Conservation (phyloP, 1,139 yeast genomes). For the Blastobotrys petasosporus region DNA sequence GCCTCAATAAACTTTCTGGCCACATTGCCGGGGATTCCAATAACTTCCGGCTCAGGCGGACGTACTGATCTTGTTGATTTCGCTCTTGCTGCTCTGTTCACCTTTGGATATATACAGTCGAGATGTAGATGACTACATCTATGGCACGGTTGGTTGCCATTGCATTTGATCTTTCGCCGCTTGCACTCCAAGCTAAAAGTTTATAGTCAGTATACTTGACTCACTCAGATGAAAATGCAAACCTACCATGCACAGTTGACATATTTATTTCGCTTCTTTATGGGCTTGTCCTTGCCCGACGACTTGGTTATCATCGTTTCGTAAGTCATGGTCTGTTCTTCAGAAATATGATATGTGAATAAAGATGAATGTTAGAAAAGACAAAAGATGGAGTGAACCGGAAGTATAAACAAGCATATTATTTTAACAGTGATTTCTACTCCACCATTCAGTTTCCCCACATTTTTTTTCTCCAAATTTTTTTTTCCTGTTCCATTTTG, state of each 20-base stretch:
- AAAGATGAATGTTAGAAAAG: too few relatives aligned
- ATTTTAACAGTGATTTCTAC: too few relatives aligned
- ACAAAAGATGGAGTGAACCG: too few relatives aligned
- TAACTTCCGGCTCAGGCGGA: constrained; percentile 4
- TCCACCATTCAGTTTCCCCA: too few relatives aligned
- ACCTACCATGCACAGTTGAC: constrained; percentile 22
- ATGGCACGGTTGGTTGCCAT: constrained; percentile 17
- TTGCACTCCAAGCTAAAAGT: constrained; percentile 17
- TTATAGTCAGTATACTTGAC: neutral
- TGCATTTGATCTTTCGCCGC: constrained; percentile 21
- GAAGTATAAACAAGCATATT: too few relatives aligned
- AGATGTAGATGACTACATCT: constrained; percentile 15
- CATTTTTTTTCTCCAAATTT: too few relatives aligned
- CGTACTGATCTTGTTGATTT: neutral
- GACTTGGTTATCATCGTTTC: too few relatives aligned
- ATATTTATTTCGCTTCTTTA: constrained; percentile 18
- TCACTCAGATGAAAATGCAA: neutral
- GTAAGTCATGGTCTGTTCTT: too few relatives aligned
- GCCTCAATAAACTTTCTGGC: constrained; percentile 19
- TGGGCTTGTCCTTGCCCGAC: too few relatives aligned
- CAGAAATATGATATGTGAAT: too few relatives aligned
- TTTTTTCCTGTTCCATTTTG: too few relatives aligned
- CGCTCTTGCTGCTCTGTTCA: constrained; percentile 1
- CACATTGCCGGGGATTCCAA: constrained; percentile 16
- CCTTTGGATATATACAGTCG: constrained; percentile 17